Evolutionary conservation across 495 filamentous ascomycete species (phyloP).

Genomic region (Aspergillus sclerotioniger): DNA sequence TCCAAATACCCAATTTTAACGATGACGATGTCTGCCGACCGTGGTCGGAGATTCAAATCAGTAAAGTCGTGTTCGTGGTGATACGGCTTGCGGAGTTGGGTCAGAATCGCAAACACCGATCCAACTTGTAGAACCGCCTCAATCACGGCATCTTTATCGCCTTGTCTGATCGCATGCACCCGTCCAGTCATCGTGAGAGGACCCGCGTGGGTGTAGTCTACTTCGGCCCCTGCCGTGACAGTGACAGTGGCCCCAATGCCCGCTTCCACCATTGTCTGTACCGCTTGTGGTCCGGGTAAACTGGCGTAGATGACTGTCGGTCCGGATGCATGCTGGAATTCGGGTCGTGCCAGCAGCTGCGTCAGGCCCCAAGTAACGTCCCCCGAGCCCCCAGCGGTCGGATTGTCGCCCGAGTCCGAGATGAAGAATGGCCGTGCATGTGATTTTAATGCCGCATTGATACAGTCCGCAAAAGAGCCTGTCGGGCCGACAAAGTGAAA

Average conservation of each 20-base stretch:
- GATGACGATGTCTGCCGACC: slow-evolving; percentile 51
- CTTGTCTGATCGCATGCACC: slow-evolving; percentile 53
- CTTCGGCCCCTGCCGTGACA: slow-evolving; percentile 54
- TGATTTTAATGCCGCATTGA: slow-evolving; percentile 47
- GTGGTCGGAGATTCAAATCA: slow-evolving; percentile 45
- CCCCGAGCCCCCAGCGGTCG: slow-evolving; percentile 55
- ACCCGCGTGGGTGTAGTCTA: slow-evolving; percentile 51
- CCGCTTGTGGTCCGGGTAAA: slow-evolving; percentile 49
- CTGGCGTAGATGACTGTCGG: slow-evolving; percentile 56
- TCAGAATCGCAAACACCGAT: slow-evolving; percentile 54
- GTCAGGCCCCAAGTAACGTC: slow-evolving; percentile 55
- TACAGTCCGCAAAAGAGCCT: slow-evolving; percentile 48
- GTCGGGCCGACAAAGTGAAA: slow-evolving; percentile 57
- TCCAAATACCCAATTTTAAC: slow-evolving; percentile 62
- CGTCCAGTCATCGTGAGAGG: slow-evolving; percentile 54
- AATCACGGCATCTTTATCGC: slow-evolving; percentile 46
- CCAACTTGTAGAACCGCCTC: slow-evolving; percentile 55
- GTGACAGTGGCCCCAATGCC: slow-evolving; percentile 52
- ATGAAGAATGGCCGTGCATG: slow-evolving; percentile 53
- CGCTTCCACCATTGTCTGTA: slow-evolving; percentile 43
- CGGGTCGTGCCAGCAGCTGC: slow-evolving; percentile 44
- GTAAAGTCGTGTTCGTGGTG: slow-evolving; percentile 56
- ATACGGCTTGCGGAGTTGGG: slow-evolving; percentile 56
- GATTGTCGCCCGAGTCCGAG: slow-evolving; percentile 59
- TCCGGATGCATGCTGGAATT: slow-evolving; percentile 40